These are phyloP conservation scores for Cynanchum wilfordii DNA, from an alignment of 257 asterid species.

Conservation along the genomic window DNA sequence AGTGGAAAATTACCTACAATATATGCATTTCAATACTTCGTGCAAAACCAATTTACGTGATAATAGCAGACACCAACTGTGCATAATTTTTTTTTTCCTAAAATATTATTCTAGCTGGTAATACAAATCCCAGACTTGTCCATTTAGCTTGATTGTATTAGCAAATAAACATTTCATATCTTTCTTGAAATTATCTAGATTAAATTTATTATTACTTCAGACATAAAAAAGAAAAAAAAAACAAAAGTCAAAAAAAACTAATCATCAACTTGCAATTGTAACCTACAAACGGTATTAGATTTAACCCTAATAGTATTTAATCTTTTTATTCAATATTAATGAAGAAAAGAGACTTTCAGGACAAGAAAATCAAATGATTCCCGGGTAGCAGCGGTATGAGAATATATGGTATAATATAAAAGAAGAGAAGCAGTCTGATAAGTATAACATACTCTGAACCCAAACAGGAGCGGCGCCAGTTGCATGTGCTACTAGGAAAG, in stretches of 20 bases:
- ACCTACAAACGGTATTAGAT: background rate
- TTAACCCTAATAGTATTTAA: background rate
- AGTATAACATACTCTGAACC: slow-evolving; percentile 60
- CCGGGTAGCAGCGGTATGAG: background rate
- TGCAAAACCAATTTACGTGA: background rate
- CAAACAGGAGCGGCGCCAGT: slow-evolving; percentile 81
- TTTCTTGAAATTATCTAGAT: no score
- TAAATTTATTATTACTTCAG: background rate
- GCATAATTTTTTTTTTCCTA: background rate
- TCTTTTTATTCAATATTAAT: background rate
- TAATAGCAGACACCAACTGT: background rate
- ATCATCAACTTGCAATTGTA: background rate
- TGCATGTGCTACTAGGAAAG: slow-evolving; percentile 82
- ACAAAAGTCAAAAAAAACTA: background rate
- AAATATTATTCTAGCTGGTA: background rate
- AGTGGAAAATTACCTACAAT: background rate
- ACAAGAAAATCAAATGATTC: background rate
- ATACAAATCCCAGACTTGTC: background rate
- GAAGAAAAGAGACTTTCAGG: background rate
- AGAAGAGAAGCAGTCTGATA: slow-evolving; percentile 3
- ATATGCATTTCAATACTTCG: background rate
- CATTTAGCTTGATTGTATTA: background rate
- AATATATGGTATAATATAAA: background rate
- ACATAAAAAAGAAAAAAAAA: no score
- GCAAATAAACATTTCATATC: background rate